phyloP scores from a whole-genome alignment of 164 flowering plant genomes.

The Umbellularia californica region DNA sequence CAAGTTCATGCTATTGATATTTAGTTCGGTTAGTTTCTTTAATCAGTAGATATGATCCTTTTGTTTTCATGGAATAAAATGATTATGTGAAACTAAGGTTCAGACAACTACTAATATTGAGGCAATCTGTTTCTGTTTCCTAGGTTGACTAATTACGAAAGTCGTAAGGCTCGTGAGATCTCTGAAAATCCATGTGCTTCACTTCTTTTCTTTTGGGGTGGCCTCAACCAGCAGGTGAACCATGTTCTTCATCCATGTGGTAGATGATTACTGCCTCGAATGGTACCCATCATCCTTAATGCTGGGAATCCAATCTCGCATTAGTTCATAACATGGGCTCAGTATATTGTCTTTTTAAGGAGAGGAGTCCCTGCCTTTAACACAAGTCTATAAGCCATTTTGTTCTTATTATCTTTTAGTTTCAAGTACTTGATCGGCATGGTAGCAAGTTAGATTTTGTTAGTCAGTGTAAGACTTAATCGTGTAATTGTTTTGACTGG shows the following conservation, averaged over 20 bases:
- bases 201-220: conserved; percentile 82
- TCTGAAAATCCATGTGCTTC: conserved; percentile 84
- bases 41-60: background rate
- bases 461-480: no score
- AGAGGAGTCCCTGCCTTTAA: no score
- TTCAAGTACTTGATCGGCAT: no score
- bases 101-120: background rate
- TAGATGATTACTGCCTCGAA: background rate
- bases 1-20: background rate
- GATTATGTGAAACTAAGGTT: background rate
- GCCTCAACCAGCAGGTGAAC: conserved; percentile 76
- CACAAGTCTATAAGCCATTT: no score
- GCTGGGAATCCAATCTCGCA: no score
- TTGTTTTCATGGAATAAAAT: background rate
- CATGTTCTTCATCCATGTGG: background rate
- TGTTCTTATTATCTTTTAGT: no score
- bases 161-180: conserved; percentile 63
- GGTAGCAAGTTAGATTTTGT: no score
- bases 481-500: no score
- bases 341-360: no score
- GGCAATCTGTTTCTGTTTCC: background rate
- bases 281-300: background rate
- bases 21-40: background rate
- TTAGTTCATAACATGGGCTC: no score
- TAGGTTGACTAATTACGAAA: conserved; percentile 85